Evolutionary conservation across 495 filamentous ascomycete genomes (phyloP).

Genomic region (Penicillium alfredii): DNA sequence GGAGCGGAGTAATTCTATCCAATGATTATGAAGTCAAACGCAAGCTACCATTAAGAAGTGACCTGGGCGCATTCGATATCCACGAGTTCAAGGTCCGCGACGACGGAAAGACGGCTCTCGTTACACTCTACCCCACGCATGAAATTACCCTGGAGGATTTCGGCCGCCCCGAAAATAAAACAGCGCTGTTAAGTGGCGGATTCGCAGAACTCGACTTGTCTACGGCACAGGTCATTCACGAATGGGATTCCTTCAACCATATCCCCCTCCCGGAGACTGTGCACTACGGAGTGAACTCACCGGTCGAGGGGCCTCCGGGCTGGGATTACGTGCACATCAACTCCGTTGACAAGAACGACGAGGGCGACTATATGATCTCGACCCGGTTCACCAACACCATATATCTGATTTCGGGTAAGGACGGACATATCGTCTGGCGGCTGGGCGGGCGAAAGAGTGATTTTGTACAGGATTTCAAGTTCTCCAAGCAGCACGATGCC

Average conservation of each 20-base stretch:
- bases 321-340: conserved; percentile 61
- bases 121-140: conserved; percentile 40
- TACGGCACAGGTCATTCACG: conserved; percentile 34
- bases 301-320: conserved; percentile 17
- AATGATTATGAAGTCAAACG: conserved; percentile 27
- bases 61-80: conserved; percentile 33
- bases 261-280: conserved; percentile 27
- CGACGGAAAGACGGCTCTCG: conserved; percentile 31
- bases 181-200: conserved; percentile 28
- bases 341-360: conserved; percentile 49
- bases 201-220: conserved; percentile 40
- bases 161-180: conserved; percentile 26
- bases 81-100: conserved; percentile 43
- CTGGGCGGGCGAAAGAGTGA: conserved; percentile 41
- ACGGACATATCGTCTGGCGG: conserved; percentile 54
- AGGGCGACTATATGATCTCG: conserved; percentile 54
- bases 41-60: conserved; percentile 27
- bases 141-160: conserved; percentile 33
- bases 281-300: conserved; percentile 11
- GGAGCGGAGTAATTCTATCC: conserved; percentile 26
- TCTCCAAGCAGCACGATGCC: conserved; percentile 56
- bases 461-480: conserved; percentile 44
- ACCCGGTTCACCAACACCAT: conserved; percentile 51
- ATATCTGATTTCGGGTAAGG: conserved; percentile 48
- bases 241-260: conserved; percentile 40